These are phyloP conservation scores for Epichloe glyceriae DNA, from an alignment of 2,329 filamentous ascomycete genomes.

Conservation along the genomic window DNA sequence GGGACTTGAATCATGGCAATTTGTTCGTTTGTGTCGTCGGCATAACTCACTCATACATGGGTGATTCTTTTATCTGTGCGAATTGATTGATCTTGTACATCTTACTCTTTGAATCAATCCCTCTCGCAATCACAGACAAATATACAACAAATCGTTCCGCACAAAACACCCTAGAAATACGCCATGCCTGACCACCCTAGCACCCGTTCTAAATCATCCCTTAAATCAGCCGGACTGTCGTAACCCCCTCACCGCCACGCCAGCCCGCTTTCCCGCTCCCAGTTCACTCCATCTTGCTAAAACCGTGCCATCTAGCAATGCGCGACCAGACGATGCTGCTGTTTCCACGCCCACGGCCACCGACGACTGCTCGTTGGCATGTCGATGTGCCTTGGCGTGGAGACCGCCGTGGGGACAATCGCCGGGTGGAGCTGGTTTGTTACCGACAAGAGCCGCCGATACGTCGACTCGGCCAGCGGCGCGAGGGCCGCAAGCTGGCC, in stretches of 20 bases:
- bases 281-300: conserved; percentile 65
- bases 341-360: conserved; percentile 40
- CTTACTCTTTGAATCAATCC: no score
- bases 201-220: conserved; percentile 53
- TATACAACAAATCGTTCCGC: neutral
- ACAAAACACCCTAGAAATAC: conserved; percentile 18
- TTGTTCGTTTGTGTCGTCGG: no score
- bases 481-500: conserved; percentile 68
- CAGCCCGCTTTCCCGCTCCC: conserved; percentile 54
- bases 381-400: conserved; percentile 70
- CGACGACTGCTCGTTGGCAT: conserved; percentile 27
- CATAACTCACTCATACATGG: neutral
- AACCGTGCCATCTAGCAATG: conserved; percentile 67
- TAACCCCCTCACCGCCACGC: conserved; percentile 65
- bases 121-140: no score
- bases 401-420: conserved; percentile 62
- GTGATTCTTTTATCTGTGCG: no score
- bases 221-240: conserved; percentile 49
- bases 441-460: conserved; percentile 71
- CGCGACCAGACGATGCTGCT: conserved; percentile 42
- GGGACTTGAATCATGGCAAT: no score
- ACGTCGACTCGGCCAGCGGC: conserved; percentile 64
- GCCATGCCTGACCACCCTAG: conserved; percentile 51
- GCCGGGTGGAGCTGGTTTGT: conserved; percentile 67
- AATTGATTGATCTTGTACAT: no score